Evolutionary conservation across 2,329 filamentous ascomycete species (phyloP).

Genomic region (Cercospora brassicicola): DNA sequence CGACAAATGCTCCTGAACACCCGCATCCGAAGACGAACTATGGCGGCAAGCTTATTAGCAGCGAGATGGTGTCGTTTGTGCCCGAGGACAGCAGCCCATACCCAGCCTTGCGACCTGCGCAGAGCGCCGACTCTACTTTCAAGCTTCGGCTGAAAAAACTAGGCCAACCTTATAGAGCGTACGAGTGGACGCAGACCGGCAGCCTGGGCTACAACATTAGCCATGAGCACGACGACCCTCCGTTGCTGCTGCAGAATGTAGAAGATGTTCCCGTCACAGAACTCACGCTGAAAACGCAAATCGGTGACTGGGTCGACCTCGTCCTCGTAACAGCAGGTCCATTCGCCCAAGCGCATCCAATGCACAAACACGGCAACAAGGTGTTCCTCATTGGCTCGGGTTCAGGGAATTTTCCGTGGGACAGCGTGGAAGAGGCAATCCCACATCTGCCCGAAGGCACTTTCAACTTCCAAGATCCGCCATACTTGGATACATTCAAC

Average conservation of each 20-base stretch:
- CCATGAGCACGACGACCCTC: conserved; percentile 15
- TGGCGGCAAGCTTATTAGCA: conserved; percentile 42
- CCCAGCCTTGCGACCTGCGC: conserved; percentile 17
- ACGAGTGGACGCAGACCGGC: conserved; percentile 27
- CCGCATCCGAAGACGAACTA: conserved; percentile 51
- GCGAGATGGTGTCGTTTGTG: conserved; percentile 35
- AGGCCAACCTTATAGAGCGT: conserved; percentile 20
- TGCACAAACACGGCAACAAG: conserved; percentile 65
- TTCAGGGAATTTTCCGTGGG: conserved; percentile 51
- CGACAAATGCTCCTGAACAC: conserved; percentile 39
- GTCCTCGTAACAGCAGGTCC: conserved; percentile 29
- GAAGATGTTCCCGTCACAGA: conserved; percentile 2
- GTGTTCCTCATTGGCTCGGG: conserved; percentile 59
- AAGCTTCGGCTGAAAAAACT: conserved; percentile 27
- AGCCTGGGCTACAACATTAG: conserved; percentile 22
- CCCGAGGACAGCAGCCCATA: conserved; percentile 22
- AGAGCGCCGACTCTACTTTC: conserved; percentile 19
- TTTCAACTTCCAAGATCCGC: conserved; percentile 60
- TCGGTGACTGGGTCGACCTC: conserved; percentile 39
- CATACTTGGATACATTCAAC: conserved; percentile 53
- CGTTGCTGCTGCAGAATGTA: conserved; percentile 18
- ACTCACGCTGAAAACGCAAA: conserved; percentile 28
- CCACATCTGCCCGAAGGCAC: conserved; percentile 43
- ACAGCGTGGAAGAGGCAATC: conserved; percentile 55
- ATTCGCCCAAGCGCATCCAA: conserved; percentile 51